Percentiles rank a stretch among this genome's conserved stretches.
phyloP scores from a whole-genome alignment of 1,139 yeast genomes.

The Zhuliangozyma blackwelliae region DNA sequence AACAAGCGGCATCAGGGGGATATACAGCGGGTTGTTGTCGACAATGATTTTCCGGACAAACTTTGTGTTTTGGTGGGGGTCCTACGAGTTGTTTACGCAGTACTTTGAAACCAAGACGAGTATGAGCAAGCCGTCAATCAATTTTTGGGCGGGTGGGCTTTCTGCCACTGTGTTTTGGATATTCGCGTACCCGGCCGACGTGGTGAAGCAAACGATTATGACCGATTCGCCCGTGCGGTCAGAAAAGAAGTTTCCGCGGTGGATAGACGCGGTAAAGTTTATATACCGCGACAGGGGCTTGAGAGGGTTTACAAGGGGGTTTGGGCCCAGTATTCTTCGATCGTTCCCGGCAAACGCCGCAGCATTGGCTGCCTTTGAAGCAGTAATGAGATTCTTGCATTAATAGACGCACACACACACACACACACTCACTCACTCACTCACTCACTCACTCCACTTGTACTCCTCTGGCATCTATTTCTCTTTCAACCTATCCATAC shows the following conservation, averaged over 20 bases:
- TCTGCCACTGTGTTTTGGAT: constrained; percentile 87
- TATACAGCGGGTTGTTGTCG: constrained; percentile 77
- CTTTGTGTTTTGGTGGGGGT: constrained; percentile 93
- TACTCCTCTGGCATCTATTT: too few relatives aligned
- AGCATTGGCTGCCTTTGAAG: constrained; percentile 86
- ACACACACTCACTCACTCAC: too few relatives aligned
- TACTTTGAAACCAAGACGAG: constrained; percentile 62
- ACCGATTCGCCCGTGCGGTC: constrained; percentile 65
- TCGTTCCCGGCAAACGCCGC: constrained; percentile 93
- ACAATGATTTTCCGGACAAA: constrained; percentile 86
- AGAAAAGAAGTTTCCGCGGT: constrained; percentile 62
- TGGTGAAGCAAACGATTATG: constrained; percentile 82
- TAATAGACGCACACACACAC: too few relatives aligned
- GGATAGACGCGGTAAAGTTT: constrained; percentile 68
- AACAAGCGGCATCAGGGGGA: constrained; percentile 62
- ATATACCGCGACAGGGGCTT: constrained; percentile 55
- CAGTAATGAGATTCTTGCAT: constrained; percentile 63
- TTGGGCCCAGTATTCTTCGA: constrained; percentile 68
- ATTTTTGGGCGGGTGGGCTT: constrained; percentile 90
- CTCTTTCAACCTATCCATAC: too few relatives aligned
- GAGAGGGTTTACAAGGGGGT: constrained; percentile 73
- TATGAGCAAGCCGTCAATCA: constrained; percentile 63
- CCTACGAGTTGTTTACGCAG: constrained; percentile 73
- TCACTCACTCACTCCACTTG: too few relatives aligned
- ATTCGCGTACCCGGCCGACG: constrained; percentile 87